Conservation (phyloP, 2,329 filamentous ascomycete species). For the Aspergillus sergii region DNA sequence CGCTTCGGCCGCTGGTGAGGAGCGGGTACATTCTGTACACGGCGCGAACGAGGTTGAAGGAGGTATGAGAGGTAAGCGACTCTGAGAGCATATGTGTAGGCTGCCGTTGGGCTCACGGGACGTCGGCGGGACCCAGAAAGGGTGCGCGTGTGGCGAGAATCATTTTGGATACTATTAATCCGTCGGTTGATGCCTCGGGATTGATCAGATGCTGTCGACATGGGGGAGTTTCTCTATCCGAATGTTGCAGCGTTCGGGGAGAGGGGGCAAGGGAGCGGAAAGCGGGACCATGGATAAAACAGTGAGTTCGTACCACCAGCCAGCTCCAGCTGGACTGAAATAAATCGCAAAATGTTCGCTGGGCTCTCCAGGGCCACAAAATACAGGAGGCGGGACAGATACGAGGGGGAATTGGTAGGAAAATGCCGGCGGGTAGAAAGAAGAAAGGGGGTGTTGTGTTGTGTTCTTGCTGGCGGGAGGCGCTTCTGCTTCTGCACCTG, state of each 20-base stretch:
- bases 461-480: slow-evolving; percentile 19
- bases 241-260: slow-evolving; percentile 26
- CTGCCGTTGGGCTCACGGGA: slow-evolving; percentile 67
- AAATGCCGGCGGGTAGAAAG: slow-evolving; percentile 13
- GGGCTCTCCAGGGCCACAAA: background rate
- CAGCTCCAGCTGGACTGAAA: slow-evolving; percentile 18
- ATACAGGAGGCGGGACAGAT: slow-evolving; percentile 1
- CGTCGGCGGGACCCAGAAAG: slow-evolving; percentile 46
- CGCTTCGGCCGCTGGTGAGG: slow-evolving; percentile 68
- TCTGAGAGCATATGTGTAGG: slow-evolving; percentile 87
- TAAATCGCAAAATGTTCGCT: slow-evolving; percentile 1
- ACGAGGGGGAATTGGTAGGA: slow-evolving; percentile 8
- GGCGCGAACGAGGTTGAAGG: slow-evolving; percentile 84
- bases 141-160: slow-evolving; percentile 44
- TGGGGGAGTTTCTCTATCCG: slow-evolving; percentile 33
- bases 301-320: slow-evolving; percentile 29
- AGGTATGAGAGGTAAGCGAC: slow-evolving; percentile 91
- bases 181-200: slow-evolving; percentile 50
- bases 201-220: slow-evolving; percentile 52
- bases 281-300: slow-evolving; percentile 37
- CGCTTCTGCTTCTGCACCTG: slow-evolving; percentile 23
- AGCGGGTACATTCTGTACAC: slow-evolving; percentile 78
- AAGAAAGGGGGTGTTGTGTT: slow-evolving; percentile 21
- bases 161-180: slow-evolving; percentile 50
- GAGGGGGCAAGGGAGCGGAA: slow-evolving; percentile 27